These are phyloP conservation scores for Mycena crocata DNA, from an alignment of 768 basidiomycete species.

Conservation along the genomic window DNA sequence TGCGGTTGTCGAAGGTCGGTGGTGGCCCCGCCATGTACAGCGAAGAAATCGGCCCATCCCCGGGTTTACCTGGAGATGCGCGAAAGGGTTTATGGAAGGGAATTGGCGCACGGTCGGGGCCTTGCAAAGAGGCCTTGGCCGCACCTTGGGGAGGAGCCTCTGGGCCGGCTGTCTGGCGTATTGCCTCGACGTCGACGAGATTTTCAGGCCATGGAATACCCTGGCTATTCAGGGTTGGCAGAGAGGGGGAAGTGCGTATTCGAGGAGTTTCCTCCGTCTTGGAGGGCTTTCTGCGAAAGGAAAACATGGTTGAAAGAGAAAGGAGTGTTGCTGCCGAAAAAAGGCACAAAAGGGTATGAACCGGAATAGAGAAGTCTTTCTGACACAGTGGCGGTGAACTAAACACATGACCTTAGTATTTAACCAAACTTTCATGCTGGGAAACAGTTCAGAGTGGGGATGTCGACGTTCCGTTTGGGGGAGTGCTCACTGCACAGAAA, in stretches of 20 bases:
- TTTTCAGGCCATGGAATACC: constrained; percentile 89
- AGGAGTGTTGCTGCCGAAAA: constrained; percentile 30
- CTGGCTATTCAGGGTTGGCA: constrained; percentile 80
- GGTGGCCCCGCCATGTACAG: constrained; percentile 76
- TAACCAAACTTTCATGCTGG: no score
- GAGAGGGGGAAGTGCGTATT: constrained; percentile 81
- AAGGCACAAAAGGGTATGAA: constrained; percentile 36
- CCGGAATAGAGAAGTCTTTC: no score
- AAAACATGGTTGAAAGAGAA: constrained; percentile 69
- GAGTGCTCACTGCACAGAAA: no score
- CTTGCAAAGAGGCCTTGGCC: constrained; percentile 73
- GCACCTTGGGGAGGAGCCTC: constrained; percentile 69
- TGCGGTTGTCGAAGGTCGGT: constrained; percentile 71
- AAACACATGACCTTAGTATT: no score
- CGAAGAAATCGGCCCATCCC: constrained; percentile 70
- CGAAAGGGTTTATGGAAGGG: constrained; percentile 90
- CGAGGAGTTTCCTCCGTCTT: constrained; percentile 57
- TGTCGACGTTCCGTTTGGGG: no score
- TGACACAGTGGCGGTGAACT: no score
- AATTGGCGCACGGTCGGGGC: constrained; percentile 64
- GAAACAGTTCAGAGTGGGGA: no score
- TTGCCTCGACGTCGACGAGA: constrained; percentile 78
- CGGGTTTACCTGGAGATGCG: constrained; percentile 58
- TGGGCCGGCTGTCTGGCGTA: constrained; percentile 60
- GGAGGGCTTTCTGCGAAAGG: constrained; percentile 78